Evolutionary conservation across 192 early-diverging fungal genomes (phyloP).

Genomic region (Rhizophagus sp.): DNA sequence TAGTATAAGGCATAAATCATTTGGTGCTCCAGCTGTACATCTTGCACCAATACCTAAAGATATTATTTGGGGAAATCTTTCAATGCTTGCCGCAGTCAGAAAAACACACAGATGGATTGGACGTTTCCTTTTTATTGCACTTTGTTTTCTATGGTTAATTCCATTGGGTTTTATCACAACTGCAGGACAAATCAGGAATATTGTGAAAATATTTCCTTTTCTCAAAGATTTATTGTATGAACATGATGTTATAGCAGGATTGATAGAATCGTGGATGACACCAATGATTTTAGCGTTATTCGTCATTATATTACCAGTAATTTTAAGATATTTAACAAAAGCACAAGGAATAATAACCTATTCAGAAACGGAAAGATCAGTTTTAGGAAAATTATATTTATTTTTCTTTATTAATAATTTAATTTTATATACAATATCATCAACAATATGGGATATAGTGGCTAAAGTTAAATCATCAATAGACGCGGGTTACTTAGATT

Average conservation of each 20-base stretch:
- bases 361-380: conserved; percentile 66
- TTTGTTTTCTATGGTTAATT: conserved; percentile 69
- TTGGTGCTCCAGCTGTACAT: conserved; percentile 33
- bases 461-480: conserved; percentile 34
- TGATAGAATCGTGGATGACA: conserved; percentile 67
- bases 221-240: conserved; percentile 45
- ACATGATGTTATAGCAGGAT: conserved; percentile 53
- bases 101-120: conserved; percentile 39
- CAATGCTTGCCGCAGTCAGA: conserved; percentile 16
- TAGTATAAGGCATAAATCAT: conserved; percentile 14
- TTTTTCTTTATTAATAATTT: conserved; percentile 78
- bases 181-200: conserved; percentile 57
- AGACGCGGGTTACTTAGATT: not conserved
- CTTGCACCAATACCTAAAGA: conserved; percentile 72
- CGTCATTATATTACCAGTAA: conserved; percentile 63
- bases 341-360: conserved; percentile 72
- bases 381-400: conserved; percentile 70
- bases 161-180: conserved; percentile 65
- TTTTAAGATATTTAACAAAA: conserved; percentile 61
- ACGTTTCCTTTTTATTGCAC: conserved; percentile 50
- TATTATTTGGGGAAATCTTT: conserved; percentile 73
- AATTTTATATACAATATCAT: conserved; percentile 61
- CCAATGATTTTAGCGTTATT: conserved; percentile 68
- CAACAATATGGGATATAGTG: conserved; percentile 31
- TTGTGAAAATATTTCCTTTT: conserved; percentile 55